A percentile compares a stretch with the other conserved stretches of the same genome.
phyloP scores from a whole-genome alignment of 2,329 filamentous ascomycete genomes.

The Albophoma yamanashiensis region DNA sequence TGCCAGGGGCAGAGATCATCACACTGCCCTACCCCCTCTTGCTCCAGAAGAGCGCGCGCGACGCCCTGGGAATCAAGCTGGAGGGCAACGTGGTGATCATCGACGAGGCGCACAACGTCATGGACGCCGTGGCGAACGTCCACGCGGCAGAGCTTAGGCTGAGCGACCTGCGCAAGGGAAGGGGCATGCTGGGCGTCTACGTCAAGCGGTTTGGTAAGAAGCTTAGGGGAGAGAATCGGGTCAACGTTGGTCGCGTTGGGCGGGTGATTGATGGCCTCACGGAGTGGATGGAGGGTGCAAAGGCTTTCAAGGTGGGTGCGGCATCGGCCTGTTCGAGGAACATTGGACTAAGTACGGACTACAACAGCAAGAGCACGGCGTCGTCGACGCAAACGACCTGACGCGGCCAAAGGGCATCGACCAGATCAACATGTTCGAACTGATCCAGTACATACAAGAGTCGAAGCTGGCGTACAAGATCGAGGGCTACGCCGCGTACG shows the following conservation, averaged over 20 bases:
- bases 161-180: constrained; percentile 59
- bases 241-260: constrained; percentile 81
- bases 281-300: constrained; percentile 51
- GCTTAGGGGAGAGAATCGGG: constrained; percentile 81
- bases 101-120: constrained; percentile 95
- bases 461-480: constrained; percentile 93
- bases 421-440: constrained; percentile 87
- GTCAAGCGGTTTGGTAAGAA: constrained; percentile 80
- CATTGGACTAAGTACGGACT: too few species aligned
- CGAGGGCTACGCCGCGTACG: constrained; percentile 68
- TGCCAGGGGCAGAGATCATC: constrained; percentile 79
- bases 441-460: constrained; percentile 78
- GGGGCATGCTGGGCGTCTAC: constrained; percentile 70
- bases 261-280: constrained; percentile 72
- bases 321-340: too few species aligned
- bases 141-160: constrained; percentile 71
- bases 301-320: constrained; percentile 29
- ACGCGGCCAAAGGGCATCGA: constrained; percentile 80
- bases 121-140: constrained; percentile 85
- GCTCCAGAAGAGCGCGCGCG: constrained; percentile 75
- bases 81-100: constrained; percentile 89
- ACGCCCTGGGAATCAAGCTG: constrained; percentile 76
- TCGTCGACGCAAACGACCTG: constrained; percentile 60
- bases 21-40: constrained; percentile 88
- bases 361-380: constrained; percentile 42